Percentiles rank a stretch among this genome's conserved stretches.
phyloP scores from a whole-genome alignment of 139 green algal genomes.

The Haematococcus sp. region DNA sequence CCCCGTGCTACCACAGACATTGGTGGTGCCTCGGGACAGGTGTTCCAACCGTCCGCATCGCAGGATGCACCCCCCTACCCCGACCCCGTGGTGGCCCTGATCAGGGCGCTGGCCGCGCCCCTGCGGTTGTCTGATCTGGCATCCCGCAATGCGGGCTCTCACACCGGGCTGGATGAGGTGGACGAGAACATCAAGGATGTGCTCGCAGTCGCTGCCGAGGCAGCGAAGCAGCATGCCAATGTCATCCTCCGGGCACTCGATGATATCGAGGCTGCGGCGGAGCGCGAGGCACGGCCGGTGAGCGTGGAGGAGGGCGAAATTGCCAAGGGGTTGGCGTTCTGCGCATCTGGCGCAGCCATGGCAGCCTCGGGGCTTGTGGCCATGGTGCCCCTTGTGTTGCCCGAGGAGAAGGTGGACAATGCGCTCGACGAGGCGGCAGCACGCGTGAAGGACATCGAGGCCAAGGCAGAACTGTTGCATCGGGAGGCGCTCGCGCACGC shows the following conservation, averaged over 20 bases:
- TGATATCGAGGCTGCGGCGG: too few relatives aligned
- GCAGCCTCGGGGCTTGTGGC: too few relatives aligned
- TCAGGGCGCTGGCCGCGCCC: not conserved
- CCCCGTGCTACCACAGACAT: too few relatives aligned
- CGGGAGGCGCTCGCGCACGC: too few relatives aligned
- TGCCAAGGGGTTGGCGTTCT: too few relatives aligned
- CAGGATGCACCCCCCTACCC: not conserved
- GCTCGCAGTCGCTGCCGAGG: not conserved
- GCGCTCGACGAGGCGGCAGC: not conserved
- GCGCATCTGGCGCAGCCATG: too few relatives aligned
- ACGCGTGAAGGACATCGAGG: not conserved
- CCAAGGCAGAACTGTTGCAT: too few relatives aligned
- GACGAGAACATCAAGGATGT: not conserved
- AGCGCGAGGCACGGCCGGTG: too few relatives aligned
- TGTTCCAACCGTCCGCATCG: too few relatives aligned
- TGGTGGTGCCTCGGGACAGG: too few relatives aligned
- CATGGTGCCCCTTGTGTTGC: not conserved
- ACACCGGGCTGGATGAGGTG: not conserved
- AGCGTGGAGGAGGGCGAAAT: too few relatives aligned
- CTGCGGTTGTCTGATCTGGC: not conserved
- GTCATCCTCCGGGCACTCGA: too few relatives aligned
- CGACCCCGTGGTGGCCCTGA: not conserved
- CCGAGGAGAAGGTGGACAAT: not conserved
- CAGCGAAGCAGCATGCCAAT: conserved; percentile 1
- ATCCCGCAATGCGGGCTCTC: not conserved